Evolutionary conservation across 176 grass and related monocot genomes (phyloP).

Genomic region (Carex kokanica): DNA sequence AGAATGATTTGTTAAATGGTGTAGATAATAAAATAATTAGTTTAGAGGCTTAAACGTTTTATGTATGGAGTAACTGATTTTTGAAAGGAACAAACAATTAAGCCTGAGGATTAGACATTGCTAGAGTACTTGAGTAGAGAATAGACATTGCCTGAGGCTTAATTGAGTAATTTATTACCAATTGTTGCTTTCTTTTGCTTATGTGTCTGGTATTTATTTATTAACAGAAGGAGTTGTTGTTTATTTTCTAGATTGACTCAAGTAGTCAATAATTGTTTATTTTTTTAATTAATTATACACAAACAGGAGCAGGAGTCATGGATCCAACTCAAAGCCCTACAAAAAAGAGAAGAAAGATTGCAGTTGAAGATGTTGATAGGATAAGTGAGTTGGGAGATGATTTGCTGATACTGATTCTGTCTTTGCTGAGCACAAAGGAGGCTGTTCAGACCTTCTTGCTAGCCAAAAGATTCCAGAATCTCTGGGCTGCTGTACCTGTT

Average conservation of each 20-base stretch:
- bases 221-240: no score
- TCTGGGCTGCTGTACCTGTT: not conserved
- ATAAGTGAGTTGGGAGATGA: not conserved
- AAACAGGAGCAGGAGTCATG: not conserved
- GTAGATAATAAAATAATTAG: no score
- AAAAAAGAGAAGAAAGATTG: not conserved
- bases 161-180: not conserved
- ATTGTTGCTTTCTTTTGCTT: not conserved
- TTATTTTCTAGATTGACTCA: not conserved
- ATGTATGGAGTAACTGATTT: no score
- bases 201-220: not conserved
- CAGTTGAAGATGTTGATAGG: not conserved
- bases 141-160: no score
- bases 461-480: not conserved
- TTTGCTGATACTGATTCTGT: not conserved
- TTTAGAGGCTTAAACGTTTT: no score
- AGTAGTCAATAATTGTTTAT: not conserved
- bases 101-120: no score
- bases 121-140: no score
- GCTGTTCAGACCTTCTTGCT: not conserved
- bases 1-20: no score
- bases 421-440: not conserved
- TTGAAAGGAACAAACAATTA: no score
- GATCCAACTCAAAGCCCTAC: not conserved
- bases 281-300: not conserved